Evolutionary conservation across 225 moss, liverwort and hornwort species (phyloP), one percentile per base, ranked within the genome.

Genomic region (Antitrichia curtipendula): DNA sequence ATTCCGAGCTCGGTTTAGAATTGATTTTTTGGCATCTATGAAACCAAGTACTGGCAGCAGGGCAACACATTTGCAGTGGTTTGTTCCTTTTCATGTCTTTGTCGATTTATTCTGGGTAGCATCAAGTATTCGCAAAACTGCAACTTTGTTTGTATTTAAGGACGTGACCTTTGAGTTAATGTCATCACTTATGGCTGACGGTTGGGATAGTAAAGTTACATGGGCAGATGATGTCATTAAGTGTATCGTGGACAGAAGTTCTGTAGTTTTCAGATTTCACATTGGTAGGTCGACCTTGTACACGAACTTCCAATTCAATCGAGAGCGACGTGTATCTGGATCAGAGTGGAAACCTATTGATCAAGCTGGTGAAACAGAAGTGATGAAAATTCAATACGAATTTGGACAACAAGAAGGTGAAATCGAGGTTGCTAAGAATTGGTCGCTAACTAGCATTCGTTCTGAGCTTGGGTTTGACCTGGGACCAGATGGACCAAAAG

Each of bases 321-420:
- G 8, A 40, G 40, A 69, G 4, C 13, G 4, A 1, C 2, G 0
- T 0, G 24, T 40, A 0, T 69, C 4, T 7, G 0, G 4, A 69
- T 23, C 0, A 8, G 13, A 69, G 40, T 69, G 8, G 38, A 14
- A 13, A 13, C 13, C 40, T 69, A 69, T 40, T 2, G 23, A 69
- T 40, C 24, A 69, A 24, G 69, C 40, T 69, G 13, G 6, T 69
- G 24, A 24, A 38, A 24, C 7, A 40, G 24, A 23, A 40, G 40
- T 69, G 8, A 69, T 69, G 2, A 69, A 69, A 69, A 40, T 69
- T 13, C 13, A 24, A 69, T 24, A 69, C 4, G 13, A 40, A 23
- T 69, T 38, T 69, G 69, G 40, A 69, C 13, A 24, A 4, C 40
- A 40, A 4, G 40, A 38, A 69, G 69, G 40, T 8, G 13, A 69